Evolutionary conservation across 1,284 basidiomycete genomes (phyloP), one percentile per base, ranked within the genome.

Genomic region (Psilocybe mexicana): DNA sequence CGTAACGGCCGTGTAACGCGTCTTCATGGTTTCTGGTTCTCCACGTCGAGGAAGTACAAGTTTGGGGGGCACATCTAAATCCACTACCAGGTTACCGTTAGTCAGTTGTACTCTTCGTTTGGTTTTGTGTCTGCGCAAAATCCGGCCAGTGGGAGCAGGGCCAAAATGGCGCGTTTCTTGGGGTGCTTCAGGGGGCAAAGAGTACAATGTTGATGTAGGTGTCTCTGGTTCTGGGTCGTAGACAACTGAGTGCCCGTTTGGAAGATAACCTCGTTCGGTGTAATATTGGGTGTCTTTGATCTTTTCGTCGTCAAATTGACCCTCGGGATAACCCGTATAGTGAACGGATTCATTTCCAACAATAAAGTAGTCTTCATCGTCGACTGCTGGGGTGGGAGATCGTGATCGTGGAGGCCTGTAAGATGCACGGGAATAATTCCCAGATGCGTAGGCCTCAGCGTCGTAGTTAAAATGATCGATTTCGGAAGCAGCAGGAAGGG

Each of bases 1-100:
- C 5, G 94, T 96, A 10, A 96, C 89, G 0, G 93, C 94, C 2
- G 93, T 94, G 68, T 86, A 95, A 67, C 92, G 83, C 56, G 92
- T 92, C 66, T 85, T 85, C 67, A 81, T 88, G 75, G 93, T 95
- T 76, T 98, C 96, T 36, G 85, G 82, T 54, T 91, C 87, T 36
- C 90, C 90, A 57, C 87, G 83, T 55, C 92, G 79, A 0, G 93
- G 93, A 23, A 98, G 76, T 55, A 96, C 85, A 46, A 97, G 79
- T 61, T 90, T 87, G 0, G 92, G 89, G 14, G 95, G 95, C 6
- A 97, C 91, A 24, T 85, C 82, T 63, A 94, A 79, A 61, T 96
- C 89, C 8, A 95, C 80, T 7, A 95, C 90, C 54, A 96, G 82
- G 72, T 96, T 93, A 14, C 95, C 94, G 63, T 92, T 88, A 46